These are phyloP conservation scores for Auxenochlorella protothecoides DNA, from an alignment of 139 green algal genomes.

Conservation along the genomic window DNA sequence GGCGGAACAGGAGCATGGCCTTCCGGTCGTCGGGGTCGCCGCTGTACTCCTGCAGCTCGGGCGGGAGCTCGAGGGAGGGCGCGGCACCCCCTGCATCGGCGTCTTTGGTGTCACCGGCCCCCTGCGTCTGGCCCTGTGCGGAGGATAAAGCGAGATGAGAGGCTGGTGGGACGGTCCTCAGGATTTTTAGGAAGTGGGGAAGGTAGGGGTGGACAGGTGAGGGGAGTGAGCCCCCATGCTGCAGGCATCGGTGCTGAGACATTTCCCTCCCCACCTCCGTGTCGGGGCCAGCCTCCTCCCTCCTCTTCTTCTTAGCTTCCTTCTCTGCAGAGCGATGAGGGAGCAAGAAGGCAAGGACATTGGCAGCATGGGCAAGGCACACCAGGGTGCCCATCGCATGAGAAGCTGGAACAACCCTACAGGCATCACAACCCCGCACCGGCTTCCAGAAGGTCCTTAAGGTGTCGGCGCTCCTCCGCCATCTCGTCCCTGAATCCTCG, in stretches of 20 bases:
- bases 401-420: background rate
- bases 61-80: constrained; percentile 36
- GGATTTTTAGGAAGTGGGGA: no score
- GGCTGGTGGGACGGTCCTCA: no score
- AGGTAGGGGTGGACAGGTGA: no score
- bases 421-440: background rate
- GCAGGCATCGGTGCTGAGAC: no score
- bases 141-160: no score
- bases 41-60: constrained; percentile 33
- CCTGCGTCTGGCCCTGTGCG: background rate
- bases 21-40: constrained; percentile 31
- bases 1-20: constrained; percentile 27
- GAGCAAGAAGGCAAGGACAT: background rate
- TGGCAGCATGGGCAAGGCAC: background rate
- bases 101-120: background rate
- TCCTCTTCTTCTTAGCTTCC: background rate
- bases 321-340: constrained; percentile 11
- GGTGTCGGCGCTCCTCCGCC: constrained; percentile 28
- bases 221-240: no score
- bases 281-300: no score
- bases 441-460: constrained; percentile 33
- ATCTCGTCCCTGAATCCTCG: constrained; percentile 26
- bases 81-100: constrained; percentile 10
- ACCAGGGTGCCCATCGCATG: background rate
- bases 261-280: no score